Percentiles rank a stretch among this genome's conserved stretches.
These are phyloP conservation scores for Linum trigynum DNA, from an alignment of 345 rosid species.

Conservation along the genomic window DNA sequence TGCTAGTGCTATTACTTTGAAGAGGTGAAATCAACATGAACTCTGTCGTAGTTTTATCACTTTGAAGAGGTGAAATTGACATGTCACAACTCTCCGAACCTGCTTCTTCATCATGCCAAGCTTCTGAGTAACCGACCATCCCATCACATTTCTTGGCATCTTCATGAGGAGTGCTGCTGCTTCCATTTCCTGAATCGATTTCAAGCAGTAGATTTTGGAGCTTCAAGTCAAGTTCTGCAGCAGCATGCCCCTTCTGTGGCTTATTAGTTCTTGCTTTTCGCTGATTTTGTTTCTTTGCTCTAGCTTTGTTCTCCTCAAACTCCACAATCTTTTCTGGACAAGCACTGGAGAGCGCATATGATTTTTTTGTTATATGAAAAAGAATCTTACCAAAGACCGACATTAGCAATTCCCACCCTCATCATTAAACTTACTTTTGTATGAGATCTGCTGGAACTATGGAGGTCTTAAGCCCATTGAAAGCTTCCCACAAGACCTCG, in stretches of 20 bases:
- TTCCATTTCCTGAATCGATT: too few species aligned
- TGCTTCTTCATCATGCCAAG: slow-evolving; percentile 10
- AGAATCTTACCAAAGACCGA: too few species aligned
- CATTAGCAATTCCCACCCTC: background rate
- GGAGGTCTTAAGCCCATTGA: slow-evolving; percentile 52
- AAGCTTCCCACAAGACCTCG: slow-evolving; percentile 68
- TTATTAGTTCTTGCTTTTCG: slow-evolving; percentile 31
- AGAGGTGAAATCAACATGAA: too few species aligned
- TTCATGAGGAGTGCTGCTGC: too few species aligned
- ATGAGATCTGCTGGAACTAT: slow-evolving; percentile 72
- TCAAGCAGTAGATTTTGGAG: too few species aligned
- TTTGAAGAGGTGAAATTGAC: slow-evolving; percentile 8
- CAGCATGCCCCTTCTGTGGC: slow-evolving; percentile 20
- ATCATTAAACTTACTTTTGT: slow-evolving; percentile 40
- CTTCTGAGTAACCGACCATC: background rate
- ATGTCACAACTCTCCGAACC: slow-evolving; percentile 9
- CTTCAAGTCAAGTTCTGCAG: too few species aligned
- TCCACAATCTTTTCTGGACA: slow-evolving; percentile 67
- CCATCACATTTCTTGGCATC: too few species aligned
- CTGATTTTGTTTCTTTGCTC: slow-evolving; percentile 36
- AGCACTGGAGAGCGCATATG: too few species aligned
- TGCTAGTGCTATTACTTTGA: too few species aligned
- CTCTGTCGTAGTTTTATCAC: slow-evolving; percentile 22
- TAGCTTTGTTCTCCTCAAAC: slow-evolving; percentile 45
- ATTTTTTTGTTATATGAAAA: too few species aligned